Base-by-base conservation (phyloP, 2,329 filamentous ascomycete species). In the Pseudogymnoascus sp. region DNA sequence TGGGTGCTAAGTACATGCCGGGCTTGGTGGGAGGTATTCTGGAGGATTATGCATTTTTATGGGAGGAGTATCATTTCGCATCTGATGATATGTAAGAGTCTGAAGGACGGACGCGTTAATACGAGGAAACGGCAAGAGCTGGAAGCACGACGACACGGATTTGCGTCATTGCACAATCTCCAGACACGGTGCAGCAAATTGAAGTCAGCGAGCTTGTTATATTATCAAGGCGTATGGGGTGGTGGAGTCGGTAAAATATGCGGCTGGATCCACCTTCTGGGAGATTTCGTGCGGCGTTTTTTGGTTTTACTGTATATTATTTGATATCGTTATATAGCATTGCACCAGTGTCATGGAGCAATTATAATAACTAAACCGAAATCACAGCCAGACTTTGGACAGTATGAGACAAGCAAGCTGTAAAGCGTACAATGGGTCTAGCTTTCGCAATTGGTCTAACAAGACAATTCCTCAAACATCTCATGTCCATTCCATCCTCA, bases 41-140 rank as follows among this genome's bases (percentile, higher is more conserved):
- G 66, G 92, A 97, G 73, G 95, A 99, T 75, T 99, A 99, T 74
- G 91, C 96, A 76, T 97, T 96, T 74, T 80, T 99, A 34, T 99
- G 95, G 95, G 92, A 97, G 77, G 93, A 96, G 70, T 97, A 97
- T 76, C 96, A 97, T 77, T 99, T 97, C 43, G 59, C 59, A 16
- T 60, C 59, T 16, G 59, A 60, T 40, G 59, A 60, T 25, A 60
- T 60, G 59, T 60, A 60, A 60, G 25, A 40, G 49, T 56, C 11
- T 12, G 49, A 34, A 34, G 28, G 28, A 36, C 12, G 21, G 43
- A 49, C 49, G 28, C 28, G 18, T 56, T 56, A 36, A 56, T 56
- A 36, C 16, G 28, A 56, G 16, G 28, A 34, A 36, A 56, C 49
- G 49, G 11, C n/a, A 34, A 21, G n/a, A 12, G 49, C 28, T 34